A percentile compares a stretch with the other conserved stretches of the same genome.
These are phyloP conservation scores for Entomortierella beljakovae DNA, from an alignment of 192 early-diverging fungal genomes.

Conservation along the genomic window DNA sequence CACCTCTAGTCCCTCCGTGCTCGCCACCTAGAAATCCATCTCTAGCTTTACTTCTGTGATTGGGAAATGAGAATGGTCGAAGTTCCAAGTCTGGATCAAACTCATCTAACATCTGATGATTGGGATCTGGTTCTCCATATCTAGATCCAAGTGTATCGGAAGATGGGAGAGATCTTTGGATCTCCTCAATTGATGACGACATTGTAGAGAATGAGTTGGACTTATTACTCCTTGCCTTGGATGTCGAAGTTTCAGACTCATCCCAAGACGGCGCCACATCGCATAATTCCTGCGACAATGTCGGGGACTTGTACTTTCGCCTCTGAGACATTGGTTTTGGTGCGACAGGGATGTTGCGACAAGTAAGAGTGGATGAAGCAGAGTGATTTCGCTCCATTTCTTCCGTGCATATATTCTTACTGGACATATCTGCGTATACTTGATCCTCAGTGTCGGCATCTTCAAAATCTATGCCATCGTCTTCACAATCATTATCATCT, in stretches of 20 bases:
- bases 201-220: conserved; percentile 26
- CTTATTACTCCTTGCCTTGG: conserved; percentile 3
- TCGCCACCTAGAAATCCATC: conserved; percentile 26
- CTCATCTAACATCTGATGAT: conserved; percentile 2
- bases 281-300: conserved; percentile 33
- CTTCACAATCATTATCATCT: conserved; percentile 17
- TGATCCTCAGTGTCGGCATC: background rate
- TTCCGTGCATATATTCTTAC: background rate
- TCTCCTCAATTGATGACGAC: conserved; percentile 50
- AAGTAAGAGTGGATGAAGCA: conserved; percentile 34
- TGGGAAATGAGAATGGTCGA: conserved; percentile 25
- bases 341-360: conserved; percentile 32
- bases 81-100: conserved; percentile 7
- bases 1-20: conserved; percentile 14
- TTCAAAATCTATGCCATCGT: conserved; percentile 24
- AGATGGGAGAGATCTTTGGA: conserved; percentile 38
- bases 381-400: conserved; percentile 40
- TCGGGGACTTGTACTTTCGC: conserved; percentile 33
- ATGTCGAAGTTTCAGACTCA: background rate
- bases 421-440: background rate
- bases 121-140: conserved; percentile 4
- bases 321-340: background rate
- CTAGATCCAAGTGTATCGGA: conserved; percentile 47
- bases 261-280: conserved; percentile 27
- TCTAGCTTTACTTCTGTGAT: background rate